Evolutionary conservation across 2,329 filamentous ascomycete genomes (phyloP), one percentile per base, ranked within the genome.

Genomic region (Pseudopithomyces chartarum): DNA sequence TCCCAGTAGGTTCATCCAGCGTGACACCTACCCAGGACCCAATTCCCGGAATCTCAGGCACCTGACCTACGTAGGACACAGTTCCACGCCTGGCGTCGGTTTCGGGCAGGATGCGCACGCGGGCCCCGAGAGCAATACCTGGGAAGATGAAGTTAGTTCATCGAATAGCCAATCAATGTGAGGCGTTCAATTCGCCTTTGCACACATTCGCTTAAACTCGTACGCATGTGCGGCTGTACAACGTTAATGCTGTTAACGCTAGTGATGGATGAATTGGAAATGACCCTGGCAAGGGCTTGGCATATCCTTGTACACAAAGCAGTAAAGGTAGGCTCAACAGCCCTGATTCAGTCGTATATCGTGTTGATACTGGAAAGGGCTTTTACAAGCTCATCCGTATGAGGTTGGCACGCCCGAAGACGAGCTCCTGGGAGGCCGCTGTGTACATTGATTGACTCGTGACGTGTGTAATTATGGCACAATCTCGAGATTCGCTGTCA

Each of bases 1-100:
- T 91, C 54, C 90, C 91, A 42, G 89, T 88, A 1, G 91, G 90
- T 76, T 94, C 90, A 71, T 94, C 90, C 52, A 93, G 82, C 22
- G 73, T 73, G 51, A 95, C 80, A 39, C 90, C 91, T 19, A 94
- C 81, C 91, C 91, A 95, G 78, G 77, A 59, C 17, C 78, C 78
- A 22, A 86, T 81, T 50, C 83, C 84, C 4, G 88, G 87, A 60
- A 94, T 92, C 76, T 92, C 88, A 57, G 86, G 83, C 46, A 94
- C 88, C 19, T 87, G 83, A 26, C 91, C 91, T 52, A 93, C 84
- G 73, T 90, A 93, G 75, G 80, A 82, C 65, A 94, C 82, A 46
- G 82, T 83, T 54, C 91, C 91, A 65, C 90, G 84, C 59, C 88
- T 84, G 34, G 78, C 80, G 73, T 94, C 90, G 56, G 90, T 85